Evolutionary conservation across 306 rosid genomes (phyloP), one percentile per base, ranked within the genome.

Genomic region (Elaeagnus macrophylla): DNA sequence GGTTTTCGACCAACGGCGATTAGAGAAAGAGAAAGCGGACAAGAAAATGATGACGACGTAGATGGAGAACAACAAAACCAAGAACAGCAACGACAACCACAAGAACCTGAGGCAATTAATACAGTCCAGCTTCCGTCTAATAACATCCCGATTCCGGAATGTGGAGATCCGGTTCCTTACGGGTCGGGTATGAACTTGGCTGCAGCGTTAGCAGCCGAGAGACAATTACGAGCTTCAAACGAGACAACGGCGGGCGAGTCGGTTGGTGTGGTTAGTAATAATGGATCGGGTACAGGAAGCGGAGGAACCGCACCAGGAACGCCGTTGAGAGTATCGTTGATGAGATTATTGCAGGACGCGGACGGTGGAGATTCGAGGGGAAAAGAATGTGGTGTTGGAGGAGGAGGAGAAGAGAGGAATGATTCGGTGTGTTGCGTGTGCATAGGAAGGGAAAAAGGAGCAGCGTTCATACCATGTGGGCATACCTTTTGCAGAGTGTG

Each of bases 401-500:
- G 56, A 17, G 68, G 32, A 0, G 70, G 61, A 20, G 38, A 7
- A 10, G 35, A 12, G 68, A 82, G 85, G 11, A 77, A 35, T 61
- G 90, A 84, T 78, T 61, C 68, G 40, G 77, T 88, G 93, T 89
- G 97, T 69, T 85, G 97, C 89, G 95, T 89, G 85, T 85, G 97
- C 77, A 85, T 89, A 95, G 83, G 81, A 10, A 75, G 93, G 76
- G 76, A 79, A 62, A 89, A 85, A 64, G 97, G 93, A 0, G 95
- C 95, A 25, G 99, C 99, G 32, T 87, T 87, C 67, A 93, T 93
- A 32, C 99, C 99, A 58, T 93, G 99, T 66, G 96, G 99, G 35
- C 99, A 93, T 69, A 93, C 99, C 0, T 93, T 80, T 67, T 93
- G 99, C 70, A 84, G 99, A 32, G 89, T 87, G 74, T 93, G 99